Evolutionary conservation across 352 stramenopile genomes (phyloP), one percentile per base, ranked within the genome.

Genomic region (Phytopythium delawarense): DNA sequence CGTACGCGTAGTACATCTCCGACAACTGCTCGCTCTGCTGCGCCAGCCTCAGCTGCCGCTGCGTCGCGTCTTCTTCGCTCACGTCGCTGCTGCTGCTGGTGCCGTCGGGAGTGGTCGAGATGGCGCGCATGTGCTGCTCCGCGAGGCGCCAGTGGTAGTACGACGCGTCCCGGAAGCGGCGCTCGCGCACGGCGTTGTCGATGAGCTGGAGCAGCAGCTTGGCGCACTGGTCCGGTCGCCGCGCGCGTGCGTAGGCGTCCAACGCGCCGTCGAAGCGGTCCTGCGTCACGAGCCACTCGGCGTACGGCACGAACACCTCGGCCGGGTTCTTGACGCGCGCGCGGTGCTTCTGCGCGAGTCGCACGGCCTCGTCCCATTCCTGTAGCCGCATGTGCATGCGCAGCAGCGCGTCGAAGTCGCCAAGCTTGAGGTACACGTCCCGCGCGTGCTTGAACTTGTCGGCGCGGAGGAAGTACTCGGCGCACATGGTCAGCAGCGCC

Each of bases 131-230:
- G 52, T 84, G 70, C 69, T 97, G 89, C 40, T 97, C 88, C 21
- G 81, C 90, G 2, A 98, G 75, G n/a, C 94, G 69, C 84, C 85
- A 98, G 71, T 98, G 88, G 68, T 97, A 98, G 74, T 98, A 96
- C 8, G 90, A 80, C 21, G 94, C 94, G 57, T 98, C 89, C 35
- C 91, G 74, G 65, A 96, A 98, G 20, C 92, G 78, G 18, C 70
- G 69, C 67, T 98, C 92, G 8, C 59, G 67, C 8, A 98, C 87
- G 13, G 95, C 88, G 59, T 97, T 97, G 39, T 89, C 70, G 46
- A 96, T 96, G 4, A 98, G 69, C 67, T 97, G 84, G 37, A 67
- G 65, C n/a, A 98, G 80, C 59, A 98, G 64, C 30, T 72, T 76
- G 13, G 77, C 70, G 70, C 88, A 94, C 50, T 97, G 74, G 57